Base-by-base conservation (phyloP, 2,329 filamentous ascomycete genomes). In the Cercospora janseana region DNA sequence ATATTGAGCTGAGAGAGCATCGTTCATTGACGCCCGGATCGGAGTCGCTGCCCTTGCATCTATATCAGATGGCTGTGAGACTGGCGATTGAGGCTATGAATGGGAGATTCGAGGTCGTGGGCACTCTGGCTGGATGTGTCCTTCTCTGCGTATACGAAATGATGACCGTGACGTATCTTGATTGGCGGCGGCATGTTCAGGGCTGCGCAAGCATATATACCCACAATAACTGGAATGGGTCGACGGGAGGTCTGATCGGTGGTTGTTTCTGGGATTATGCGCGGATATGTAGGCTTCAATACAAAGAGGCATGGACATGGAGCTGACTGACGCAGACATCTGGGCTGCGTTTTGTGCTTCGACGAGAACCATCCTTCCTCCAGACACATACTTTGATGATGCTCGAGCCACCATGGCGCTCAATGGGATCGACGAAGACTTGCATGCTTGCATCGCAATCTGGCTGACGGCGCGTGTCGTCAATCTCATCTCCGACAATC, bases 251-350 rank as follows among this genome's bases (percentile, higher is more conserved):
- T 12, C 42, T 54, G 2, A 51, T 48, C 32, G 51, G 52, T 18
- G 48, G 52, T 31, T 51, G 47, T 6, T 54, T 54, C 16, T 54
- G 52, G 52, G 47, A 54, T 28, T 54, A 51, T 34, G 52, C 52
- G 4, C 31, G 52, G 10, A 54, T 51, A 18, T 40, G 48, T 51
- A 16, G 20, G 48, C 34, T n/a, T 15, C 8, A 3, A 8, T 2
- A 10, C 4, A 4, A 10, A 2, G 6, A 3, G n/a, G 8, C 26
- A 4, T 24, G 4, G 6, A 4, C 5, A 26, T 10, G 18, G 23
- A 24, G 31, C 41, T 50, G 27, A 40, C 41, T 0, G 2, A 26
- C 2, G 9, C 31, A 51, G 52, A 54, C 16, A 54, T 54, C 12
- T 54, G 52, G 52, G 52, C 52, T 2, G 52, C 52, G 10, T 54